These are phyloP conservation scores for Colletotrichum sp. DNA, from an alignment of 2,329 filamentous ascomycete species.

Conservation along the genomic window DNA sequence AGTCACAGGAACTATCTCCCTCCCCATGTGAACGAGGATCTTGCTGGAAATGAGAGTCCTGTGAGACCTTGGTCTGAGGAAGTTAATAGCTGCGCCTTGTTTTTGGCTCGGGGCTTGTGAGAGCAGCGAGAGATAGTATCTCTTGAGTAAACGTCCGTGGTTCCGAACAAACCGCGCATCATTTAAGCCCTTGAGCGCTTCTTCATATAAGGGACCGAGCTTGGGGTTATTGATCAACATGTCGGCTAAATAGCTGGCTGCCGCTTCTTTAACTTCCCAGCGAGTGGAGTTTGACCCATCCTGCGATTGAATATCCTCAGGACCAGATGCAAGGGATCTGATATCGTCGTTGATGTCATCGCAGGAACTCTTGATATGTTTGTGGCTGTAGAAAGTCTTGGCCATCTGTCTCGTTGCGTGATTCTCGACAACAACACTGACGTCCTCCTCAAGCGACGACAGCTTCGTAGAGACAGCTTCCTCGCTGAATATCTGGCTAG, in stretches of 20 bases:
- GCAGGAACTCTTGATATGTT: accelerated
- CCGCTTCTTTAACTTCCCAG: not conserved
- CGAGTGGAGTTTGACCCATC: not conserved
- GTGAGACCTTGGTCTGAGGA: not conserved
- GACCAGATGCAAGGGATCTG: not conserved
- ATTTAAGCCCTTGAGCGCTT: not conserved
- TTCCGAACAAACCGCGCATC: not conserved
- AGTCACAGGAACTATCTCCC: not conserved
- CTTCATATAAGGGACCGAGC: accelerated
- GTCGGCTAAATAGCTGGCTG: not conserved
- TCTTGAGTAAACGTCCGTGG: not conserved
- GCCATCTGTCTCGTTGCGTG: not conserved
- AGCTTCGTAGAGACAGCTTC: not conserved
- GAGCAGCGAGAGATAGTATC: not conserved
- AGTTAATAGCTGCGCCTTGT: not conserved
- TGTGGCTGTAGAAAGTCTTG: not conserved
- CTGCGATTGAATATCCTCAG: not conserved
- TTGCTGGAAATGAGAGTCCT: not conserved
- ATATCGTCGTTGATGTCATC: not conserved
- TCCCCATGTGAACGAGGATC: not conserved
- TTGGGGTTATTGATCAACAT: not conserved
- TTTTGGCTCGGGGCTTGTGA: not conserved
- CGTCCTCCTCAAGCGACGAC: not conserved
- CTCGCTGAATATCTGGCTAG: not conserved
- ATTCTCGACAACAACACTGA: accelerated